Base-by-base conservation (phyloP, 148 eudicot species). In the Rheum nobile region DNA sequence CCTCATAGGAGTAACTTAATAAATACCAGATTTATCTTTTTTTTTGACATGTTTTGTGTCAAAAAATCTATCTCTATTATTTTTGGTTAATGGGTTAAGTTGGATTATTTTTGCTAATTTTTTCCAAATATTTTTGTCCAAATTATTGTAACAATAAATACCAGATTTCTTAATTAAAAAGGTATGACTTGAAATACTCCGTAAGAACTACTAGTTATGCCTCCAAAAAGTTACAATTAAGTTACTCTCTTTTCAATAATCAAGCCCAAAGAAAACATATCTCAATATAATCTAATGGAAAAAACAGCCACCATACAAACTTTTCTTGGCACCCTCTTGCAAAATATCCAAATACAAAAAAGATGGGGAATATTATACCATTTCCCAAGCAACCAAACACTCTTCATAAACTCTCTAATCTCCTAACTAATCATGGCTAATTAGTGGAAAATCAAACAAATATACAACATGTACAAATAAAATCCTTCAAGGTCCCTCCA, bases 391-490 rank as follows among this genome's bases (percentile, higher is more conserved):
- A 72, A 63, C 78, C 77, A 79, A 72, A 75, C 83, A 76, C 44
- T 7, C 78, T 70, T 78, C 76, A 67, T 75, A 79, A 59, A 63
- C 65, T 46, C 50, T 22, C 26, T 72, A 59, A 47, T 67, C 68
- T 72, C 57, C 81, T 78, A 79, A 71, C 77, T 77, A 82, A 74
- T 81, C 85, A 78, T 82, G 42, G 79, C 77, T 72, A 78, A 76
- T 39, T 75, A 73, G 76, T 82, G 80, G 75, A 57, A 71, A 75
- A 75, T 78, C 79, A 24, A 80, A 59, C 79, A 72, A 70, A 79
- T 83, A 76, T 83, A 83, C 85, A 83, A 77, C 77, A 83, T 77
- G 79, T 72, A 80, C 81, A 77, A 22, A 76, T 48, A 14, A 65
- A 65, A 67, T 79, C 73, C 59, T 75, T 73, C 73, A 71, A 75